These are phyloP conservation scores for Amphicarpaea edgeworthii DNA, from an alignment of 306 rosid species.

Conservation along the genomic window DNA sequence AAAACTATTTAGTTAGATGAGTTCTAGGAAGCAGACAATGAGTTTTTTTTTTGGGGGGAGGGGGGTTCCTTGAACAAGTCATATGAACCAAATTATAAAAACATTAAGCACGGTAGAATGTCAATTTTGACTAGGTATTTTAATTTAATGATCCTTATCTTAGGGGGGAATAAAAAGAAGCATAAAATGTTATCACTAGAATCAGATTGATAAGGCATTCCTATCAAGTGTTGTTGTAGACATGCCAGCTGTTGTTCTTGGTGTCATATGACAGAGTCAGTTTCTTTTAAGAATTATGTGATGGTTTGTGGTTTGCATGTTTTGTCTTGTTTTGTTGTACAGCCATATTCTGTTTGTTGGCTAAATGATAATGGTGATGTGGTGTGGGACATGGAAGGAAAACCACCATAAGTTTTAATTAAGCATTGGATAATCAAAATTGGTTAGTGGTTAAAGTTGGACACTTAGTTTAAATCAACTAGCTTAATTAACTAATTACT, in stretches of 20 bases:
- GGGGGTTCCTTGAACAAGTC: conserved; percentile 38
- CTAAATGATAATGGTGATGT: conserved; percentile 38
- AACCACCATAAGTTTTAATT: conserved; percentile 25
- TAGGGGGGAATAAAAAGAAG: not conserved
- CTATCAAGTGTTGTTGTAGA: conserved; percentile 34
- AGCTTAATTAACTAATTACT: not conserved
- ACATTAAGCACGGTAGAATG: conserved; percentile 28
- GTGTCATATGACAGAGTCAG: conserved; percentile 44
- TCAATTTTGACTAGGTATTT: conserved; percentile 38
- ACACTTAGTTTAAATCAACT: not conserved
- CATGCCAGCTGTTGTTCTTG: conserved; percentile 52
- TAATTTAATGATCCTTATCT: conserved; percentile 36
- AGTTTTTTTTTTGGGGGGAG: no score
- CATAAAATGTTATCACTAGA: conserved; percentile 18
- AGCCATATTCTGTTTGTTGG: conserved; percentile 36
- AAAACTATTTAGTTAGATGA: no score
- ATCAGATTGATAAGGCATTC: conserved; percentile 39
- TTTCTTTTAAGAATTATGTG: conserved; percentile 22
- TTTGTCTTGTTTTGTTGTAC: conserved; percentile 33
- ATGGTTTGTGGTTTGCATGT: conserved; percentile 41
- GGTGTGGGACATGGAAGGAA: conserved; percentile 32
- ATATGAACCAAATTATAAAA: conserved; percentile 27
- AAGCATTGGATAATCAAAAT: conserved; percentile 14
- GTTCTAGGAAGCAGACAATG: conserved; percentile 12
- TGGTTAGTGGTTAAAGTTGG: not conserved